Percentiles rank a stretch among this genome's conserved stretches.
These are phyloP conservation scores for Phytophthora constricta DNA, from an alignment of 352 stramenopile genomes.

Conservation along the genomic window DNA sequence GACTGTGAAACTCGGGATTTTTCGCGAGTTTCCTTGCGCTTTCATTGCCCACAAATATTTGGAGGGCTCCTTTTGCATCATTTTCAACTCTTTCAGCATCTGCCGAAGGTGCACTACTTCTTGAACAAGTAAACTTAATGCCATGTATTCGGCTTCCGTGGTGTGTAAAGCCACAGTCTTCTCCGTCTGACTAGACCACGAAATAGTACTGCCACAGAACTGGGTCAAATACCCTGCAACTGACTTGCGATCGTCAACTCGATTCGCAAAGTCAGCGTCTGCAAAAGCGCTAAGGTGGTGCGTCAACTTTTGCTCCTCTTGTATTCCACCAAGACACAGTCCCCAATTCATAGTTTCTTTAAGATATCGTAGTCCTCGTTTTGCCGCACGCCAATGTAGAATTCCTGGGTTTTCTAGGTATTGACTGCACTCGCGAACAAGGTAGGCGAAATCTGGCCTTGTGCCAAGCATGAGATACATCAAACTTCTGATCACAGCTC, in stretches of 20 bases:
- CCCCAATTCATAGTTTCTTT: constrained; percentile 11
- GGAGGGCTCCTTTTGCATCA: constrained; percentile 14
- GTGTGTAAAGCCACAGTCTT: constrained; percentile 31
- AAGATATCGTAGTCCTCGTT: constrained; percentile 16
- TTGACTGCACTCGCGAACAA: constrained; percentile 26
- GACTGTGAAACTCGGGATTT: constrained; percentile 22
- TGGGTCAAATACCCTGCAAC: constrained; percentile 26
- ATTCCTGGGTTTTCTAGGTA: constrained; percentile 26
- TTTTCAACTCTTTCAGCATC: constrained; percentile 28
- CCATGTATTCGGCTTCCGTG: constrained; percentile 31
- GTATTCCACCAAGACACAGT: constrained; percentile 7
- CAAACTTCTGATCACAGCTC: constrained; percentile 8
- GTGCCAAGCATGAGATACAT: constrained; percentile 28
- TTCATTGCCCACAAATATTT: constrained; percentile 28
- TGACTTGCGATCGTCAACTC: constrained; percentile 28
- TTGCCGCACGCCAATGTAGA: constrained; percentile 20
- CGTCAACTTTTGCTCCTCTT: constrained; percentile 5
- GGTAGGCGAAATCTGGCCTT: constrained; percentile 18
- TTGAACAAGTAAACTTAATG: constrained; percentile 23
- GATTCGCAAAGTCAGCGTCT: constrained; percentile 31
- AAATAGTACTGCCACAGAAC: constrained; percentile 25
- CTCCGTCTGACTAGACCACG: constrained; percentile 28
- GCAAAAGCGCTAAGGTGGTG: constrained; percentile 9
- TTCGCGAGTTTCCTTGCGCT: constrained; percentile 29
- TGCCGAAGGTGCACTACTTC: constrained; percentile 29